Percentiles rank a stretch among this genome's conserved stretches.
Conservation (phyloP, 768 basidiomycete genomes). For the Leccinellum luteum region DNA sequence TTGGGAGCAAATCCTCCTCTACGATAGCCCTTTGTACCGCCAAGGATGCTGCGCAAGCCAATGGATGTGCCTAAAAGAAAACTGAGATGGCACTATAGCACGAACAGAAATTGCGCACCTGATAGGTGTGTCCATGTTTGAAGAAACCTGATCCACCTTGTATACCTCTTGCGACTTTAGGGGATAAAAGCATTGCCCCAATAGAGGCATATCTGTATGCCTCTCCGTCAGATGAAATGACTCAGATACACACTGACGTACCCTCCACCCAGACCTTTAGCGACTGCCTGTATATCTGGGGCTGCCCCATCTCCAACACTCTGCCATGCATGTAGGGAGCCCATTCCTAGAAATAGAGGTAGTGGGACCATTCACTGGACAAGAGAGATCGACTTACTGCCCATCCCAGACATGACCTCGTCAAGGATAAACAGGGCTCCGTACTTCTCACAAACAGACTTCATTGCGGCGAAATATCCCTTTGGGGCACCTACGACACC, state of each 20-base stretch:
- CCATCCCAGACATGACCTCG: constrained; percentile 93
- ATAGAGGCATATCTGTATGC: constrained; percentile 68
- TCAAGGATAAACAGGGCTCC: constrained; percentile 78
- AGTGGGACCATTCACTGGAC: not conserved
- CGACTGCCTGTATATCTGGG: constrained; percentile 86
- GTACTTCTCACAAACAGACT: constrained; percentile 74
- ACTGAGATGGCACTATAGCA: not conserved
- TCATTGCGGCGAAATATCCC: constrained; percentile 86
- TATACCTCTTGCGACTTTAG: constrained; percentile 68
- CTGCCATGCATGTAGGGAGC: constrained; percentile 84
- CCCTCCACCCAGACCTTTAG: constrained; percentile 91
- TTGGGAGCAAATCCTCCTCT: constrained; percentile 67
- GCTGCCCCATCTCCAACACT: constrained; percentile 72
- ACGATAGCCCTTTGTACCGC: constrained; percentile 77
- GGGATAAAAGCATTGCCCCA: constrained; percentile 76
- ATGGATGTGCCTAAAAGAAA: constrained; percentile 57
- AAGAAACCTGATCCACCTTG: constrained; percentile 64
- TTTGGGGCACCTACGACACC: constrained; percentile 75
- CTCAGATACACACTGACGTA: constrained; percentile 32
- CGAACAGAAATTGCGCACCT: constrained; percentile 38
- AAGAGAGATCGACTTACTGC: constrained; percentile 51
- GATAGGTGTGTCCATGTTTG: constrained; percentile 88
- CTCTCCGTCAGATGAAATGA: constrained; percentile 6
- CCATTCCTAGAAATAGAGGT: constrained; percentile 58
- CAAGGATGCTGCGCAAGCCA: constrained; percentile 75